Percentiles rank a stretch among this genome's conserved stretches.
These are phyloP conservation scores for Mycena belliarum DNA, from an alignment of 768 basidiomycete genomes.

Conservation along the genomic window DNA sequence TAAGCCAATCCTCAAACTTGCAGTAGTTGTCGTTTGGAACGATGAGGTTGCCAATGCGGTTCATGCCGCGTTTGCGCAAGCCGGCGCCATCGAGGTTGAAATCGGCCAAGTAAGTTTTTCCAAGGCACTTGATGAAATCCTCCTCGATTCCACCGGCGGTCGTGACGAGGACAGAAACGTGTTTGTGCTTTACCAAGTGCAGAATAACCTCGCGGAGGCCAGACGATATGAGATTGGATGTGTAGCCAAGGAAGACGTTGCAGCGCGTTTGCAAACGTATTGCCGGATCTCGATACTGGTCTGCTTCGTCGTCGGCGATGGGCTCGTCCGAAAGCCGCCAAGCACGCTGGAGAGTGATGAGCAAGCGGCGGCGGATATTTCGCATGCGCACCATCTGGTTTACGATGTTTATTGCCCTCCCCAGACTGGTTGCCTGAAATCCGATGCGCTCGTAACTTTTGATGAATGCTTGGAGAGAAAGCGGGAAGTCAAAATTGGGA, in stretches of 20 bases:
- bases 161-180: constrained; percentile 88
- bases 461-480: constrained; percentile 70
- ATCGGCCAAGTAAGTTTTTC: constrained; percentile 93
- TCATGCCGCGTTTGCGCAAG: constrained; percentile 87
- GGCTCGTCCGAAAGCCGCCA: constrained; percentile 92
- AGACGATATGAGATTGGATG: constrained; percentile 97
- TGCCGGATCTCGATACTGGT: constrained; percentile 58
- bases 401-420: constrained; percentile 85
- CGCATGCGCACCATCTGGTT: constrained; percentile 78
- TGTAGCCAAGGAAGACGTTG: constrained; percentile 95
- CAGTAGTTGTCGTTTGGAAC: constrained; percentile 99
- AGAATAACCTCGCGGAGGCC: constrained; percentile 92
- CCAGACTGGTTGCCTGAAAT: constrained; percentile 95
- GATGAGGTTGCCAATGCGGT: constrained; percentile 94
- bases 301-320: constrained; percentile 65
- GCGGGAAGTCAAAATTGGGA: constrained; percentile 77
- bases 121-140: constrained; percentile 98
- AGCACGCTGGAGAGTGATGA: constrained; percentile 55
- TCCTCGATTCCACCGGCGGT: constrained; percentile 99
- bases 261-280: constrained; percentile 74
- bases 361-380: constrained; percentile 2
- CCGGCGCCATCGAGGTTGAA: constrained; percentile 91
- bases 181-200: constrained; percentile 90
- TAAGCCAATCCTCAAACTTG: constrained; percentile 99
- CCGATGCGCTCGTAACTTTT: constrained; percentile 86